A percentile compares a stretch with the other conserved stretches of the same genome.
Conservation (phyloP, 2,329 filamentous ascomycete species). For the Sporothrix protearum region DNA sequence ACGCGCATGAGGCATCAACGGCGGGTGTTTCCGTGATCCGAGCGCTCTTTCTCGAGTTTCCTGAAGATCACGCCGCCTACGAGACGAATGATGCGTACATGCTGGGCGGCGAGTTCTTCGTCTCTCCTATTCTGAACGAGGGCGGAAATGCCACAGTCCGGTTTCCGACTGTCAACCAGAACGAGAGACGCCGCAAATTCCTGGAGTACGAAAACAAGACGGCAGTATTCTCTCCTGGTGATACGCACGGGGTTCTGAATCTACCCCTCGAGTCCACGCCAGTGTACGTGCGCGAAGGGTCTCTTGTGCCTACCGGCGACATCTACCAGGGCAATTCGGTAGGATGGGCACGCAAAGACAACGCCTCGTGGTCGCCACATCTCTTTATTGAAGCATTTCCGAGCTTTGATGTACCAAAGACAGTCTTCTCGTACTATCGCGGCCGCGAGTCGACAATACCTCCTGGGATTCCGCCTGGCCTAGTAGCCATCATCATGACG, state of each 20-base stretch:
- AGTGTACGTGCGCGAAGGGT: slow-evolving; percentile 36
- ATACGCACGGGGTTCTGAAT: slow-evolving; percentile 20
- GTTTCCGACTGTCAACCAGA: slow-evolving; percentile 31
- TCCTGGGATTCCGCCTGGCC: not conserved
- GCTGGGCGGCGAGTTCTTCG: slow-evolving; percentile 36
- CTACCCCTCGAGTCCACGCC: slow-evolving; percentile 32
- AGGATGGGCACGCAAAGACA: slow-evolving; percentile 30
- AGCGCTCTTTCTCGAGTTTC: slow-evolving; percentile 37
- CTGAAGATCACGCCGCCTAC: slow-evolving; percentile 31
- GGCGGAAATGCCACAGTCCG: slow-evolving; percentile 34
- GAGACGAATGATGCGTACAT: slow-evolving; percentile 34
- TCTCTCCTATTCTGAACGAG: slow-evolving; percentile 35
- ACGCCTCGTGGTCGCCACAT: slow-evolving; percentile 31
- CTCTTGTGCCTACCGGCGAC: slow-evolving; percentile 36
- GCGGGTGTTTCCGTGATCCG: slow-evolving; percentile 36
- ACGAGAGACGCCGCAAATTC: slow-evolving; percentile 30
- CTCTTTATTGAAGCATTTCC: slow-evolving; percentile 36
- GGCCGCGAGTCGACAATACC: slow-evolving; percentile 18
- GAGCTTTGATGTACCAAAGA: slow-evolving; percentile 28
- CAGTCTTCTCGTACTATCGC: slow-evolving; percentile 22
- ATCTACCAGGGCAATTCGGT: slow-evolving; percentile 36
- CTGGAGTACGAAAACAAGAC: slow-evolving; percentile 37
- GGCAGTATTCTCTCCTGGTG: slow-evolving; percentile 28
- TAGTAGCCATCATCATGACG: not conserved
- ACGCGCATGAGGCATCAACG: slow-evolving; percentile 33